Conservation (phyloP, 2,329 filamentous ascomycete species). For the Arthroderma sp. region DNA sequence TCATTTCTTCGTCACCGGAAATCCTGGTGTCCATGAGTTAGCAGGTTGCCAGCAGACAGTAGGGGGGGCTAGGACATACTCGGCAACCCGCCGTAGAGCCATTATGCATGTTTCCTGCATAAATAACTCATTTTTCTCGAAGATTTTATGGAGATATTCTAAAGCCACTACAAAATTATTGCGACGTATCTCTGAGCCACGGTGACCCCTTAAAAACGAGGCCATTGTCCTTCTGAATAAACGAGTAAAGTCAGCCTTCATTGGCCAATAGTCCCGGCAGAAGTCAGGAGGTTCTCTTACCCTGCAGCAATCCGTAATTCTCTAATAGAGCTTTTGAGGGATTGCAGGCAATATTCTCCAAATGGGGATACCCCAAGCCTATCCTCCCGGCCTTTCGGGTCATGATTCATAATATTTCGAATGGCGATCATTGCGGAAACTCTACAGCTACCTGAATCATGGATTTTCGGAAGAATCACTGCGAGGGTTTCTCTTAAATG, state of each 20-base stretch:
- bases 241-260: constrained; percentile 12
- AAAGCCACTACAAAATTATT: constrained; percentile 60
- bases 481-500: constrained; percentile 34
- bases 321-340: constrained; percentile 68
- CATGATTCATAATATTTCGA: constrained; percentile 57
- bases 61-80: constrained; percentile 33
- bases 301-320: constrained; percentile 75
- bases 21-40: constrained; percentile 36
- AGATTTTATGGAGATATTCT: constrained; percentile 58
- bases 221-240: constrained; percentile 48
- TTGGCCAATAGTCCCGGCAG: constrained; percentile 1
- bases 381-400: constrained; percentile 46
- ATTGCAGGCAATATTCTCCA: constrained; percentile 71
- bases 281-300: constrained; percentile 24
- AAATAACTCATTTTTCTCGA: constrained; percentile 53
- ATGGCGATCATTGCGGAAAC: constrained; percentile 61
- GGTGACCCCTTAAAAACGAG: constrained; percentile 47
- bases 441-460: constrained; percentile 47
- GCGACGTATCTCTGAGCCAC: constrained; percentile 38
- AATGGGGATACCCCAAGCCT: constrained; percentile 55
- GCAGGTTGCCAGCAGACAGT: neutral
- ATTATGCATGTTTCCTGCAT: constrained; percentile 75
- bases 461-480: constrained; percentile 31
- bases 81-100: constrained; percentile 73
- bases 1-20: constrained; percentile 69